phyloP scores from a whole-genome alignment of 768 basidiomycete genomes.

The Lentinula detonsa region DNA sequence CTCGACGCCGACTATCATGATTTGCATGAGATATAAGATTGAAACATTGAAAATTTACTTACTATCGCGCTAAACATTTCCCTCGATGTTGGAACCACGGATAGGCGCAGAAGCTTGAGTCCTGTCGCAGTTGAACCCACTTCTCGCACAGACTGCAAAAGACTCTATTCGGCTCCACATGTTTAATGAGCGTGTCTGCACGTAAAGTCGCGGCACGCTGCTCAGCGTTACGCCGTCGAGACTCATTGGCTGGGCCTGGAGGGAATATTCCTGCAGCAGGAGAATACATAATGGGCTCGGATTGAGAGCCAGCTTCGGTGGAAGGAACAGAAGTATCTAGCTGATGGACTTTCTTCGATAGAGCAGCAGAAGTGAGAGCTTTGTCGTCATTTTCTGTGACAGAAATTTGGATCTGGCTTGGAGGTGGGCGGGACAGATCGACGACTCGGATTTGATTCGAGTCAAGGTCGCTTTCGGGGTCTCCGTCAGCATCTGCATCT shows the following conservation, averaged over 20 bases:
- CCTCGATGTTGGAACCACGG: conserved; percentile 76
- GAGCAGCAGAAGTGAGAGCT: not conserved
- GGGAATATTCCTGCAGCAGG: conserved; percentile 14
- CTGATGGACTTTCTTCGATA: not conserved
- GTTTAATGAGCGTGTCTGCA: conserved; percentile 56
- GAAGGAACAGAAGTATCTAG: not conserved
- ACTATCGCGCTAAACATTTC: conserved; percentile 73
- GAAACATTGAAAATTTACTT: conserved; percentile 21
- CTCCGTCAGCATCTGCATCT: conserved; percentile 1
- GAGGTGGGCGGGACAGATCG: not conserved
- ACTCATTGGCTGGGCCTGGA: conserved; percentile 42
- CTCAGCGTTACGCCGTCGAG: conserved; percentile 70
- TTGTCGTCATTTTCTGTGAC: not conserved
- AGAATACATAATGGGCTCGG: conserved; percentile 26
- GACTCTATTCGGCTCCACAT: conserved; percentile 70
- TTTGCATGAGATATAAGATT: not conserved
- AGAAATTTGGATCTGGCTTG: not conserved
- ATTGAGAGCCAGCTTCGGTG: not conserved
- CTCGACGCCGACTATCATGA: conserved; percentile 43
- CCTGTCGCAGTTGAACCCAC: conserved; percentile 80
- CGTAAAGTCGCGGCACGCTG: conserved; percentile 69
- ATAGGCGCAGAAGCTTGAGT: conserved; percentile 74
- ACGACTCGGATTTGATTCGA: not conserved
- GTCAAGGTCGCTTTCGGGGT: not conserved
- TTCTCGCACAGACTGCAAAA: conserved; percentile 73